Base-by-base conservation (phyloP, 1,139 yeast genomes). In the Yamadazyma atlantica region DNA sequence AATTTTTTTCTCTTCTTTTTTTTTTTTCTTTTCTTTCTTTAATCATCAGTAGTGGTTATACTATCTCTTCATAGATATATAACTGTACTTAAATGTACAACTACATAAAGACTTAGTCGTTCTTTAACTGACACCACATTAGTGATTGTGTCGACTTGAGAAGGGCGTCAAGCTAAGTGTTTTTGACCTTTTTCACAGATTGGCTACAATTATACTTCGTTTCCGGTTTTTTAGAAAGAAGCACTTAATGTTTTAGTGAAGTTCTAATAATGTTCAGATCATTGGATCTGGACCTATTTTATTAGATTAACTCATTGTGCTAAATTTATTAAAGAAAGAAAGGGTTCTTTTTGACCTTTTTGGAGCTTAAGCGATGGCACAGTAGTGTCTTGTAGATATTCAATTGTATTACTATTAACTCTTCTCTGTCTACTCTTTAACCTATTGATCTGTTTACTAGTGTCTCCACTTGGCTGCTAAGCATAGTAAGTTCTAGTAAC, bases 21-120 rank as follows among this genome's bases (percentile, higher is more conserved):
- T 26, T 14, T 26, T 28, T 21, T 43, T 41, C 41, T 42, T 38
- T 42, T 42, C 40, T 32, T 41, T 43, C 43, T 34, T 39, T 32
- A 46, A 71, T 64, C 81, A 77, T 78, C 82, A 76, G 83, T 78
- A 78, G 84, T 75, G 83, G 84, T 77, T 78, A 77, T 78, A 74
- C 83, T 78, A 76, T 74, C 75, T 73, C 78, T 63, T 40, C 34
- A 45, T 36, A 48, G 50, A 61, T 66, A 77, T 77, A 75, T 75
- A 74, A 73, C 76, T 54, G 54, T 58, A 55, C 59, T 54, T 57
- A 47, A 48, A 57, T 36, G 46, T 58, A 58, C 62, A 54, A 50
- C 62, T 55, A 67, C 70, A 62, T 76, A 78, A 75, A 75, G 80
- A 75, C 82, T 79, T 68, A 57, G 62, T 58, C 66, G 63, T 46